Evolutionary conservation across 768 basidiomycete genomes (phyloP), one percentile per base, ranked within the genome.

Genomic region (Leccinum boreale): DNA sequence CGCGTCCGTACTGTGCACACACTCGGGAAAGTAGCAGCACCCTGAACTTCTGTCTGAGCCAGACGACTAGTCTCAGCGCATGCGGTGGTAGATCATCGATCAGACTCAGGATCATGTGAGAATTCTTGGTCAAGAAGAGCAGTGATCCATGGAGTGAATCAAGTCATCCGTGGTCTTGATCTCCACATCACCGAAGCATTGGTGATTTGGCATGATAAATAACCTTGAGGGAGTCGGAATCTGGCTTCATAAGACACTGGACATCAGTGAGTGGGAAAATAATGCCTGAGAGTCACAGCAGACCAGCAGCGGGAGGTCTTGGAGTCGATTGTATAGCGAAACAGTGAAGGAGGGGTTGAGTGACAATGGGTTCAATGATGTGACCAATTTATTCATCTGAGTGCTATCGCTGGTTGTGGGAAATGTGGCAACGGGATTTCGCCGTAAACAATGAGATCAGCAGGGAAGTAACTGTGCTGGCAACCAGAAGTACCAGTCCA

Each of bases 31-130:
- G 36, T 26, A 66, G 47, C 8, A 65, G 44, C 7, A 52, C 35
- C 0, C 63, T 48, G n/a, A 64, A 64, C 1, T 44, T 19, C 15
- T 59, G 57, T 5, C 19, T 46, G 5, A 62, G 42, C 11, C 62
- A 55, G 6, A 44, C 53, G 12, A 60, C 24, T 0, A 55, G 10
- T 4, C 62, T 49, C 1, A 46, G 52, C 5, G 55, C 58, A 2
- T 11, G 12, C 5, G 45, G 31, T 12, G 6, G 26, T 28, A 28
- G 26, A 28, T 28, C 26, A 28, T 15, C 12, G 19, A 23, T 46
- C 45, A 46, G 14, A 6, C 23, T 15, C 6, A 14, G 12, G 14
- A 46, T 23, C 23, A 12, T 23, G 14, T 4, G 23, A 46, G 12
- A 14, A 46, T 15, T 46, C 45, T 1, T 23, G 21, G 6, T 24